Base-by-base conservation (phyloP, 2,329 filamentous ascomycete genomes). In the Neoascochyta sp. region DNA sequence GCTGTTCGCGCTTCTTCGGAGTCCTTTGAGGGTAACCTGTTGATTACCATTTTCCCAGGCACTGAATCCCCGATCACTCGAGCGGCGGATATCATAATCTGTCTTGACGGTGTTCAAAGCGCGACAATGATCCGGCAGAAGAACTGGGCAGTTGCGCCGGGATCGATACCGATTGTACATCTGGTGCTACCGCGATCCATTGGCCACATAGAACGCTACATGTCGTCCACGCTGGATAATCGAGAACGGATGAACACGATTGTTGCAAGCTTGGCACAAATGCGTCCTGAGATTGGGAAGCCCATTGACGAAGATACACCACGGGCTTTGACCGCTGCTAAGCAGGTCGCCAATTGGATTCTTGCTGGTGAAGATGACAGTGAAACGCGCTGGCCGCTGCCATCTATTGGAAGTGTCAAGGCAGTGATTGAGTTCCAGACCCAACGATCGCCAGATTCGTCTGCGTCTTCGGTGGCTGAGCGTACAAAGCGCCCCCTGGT, bases 121-220 rank as follows among this genome's bases (percentile, higher is more conserved):
- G 48, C 50, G 4, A 32, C 34, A 5, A 33, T 46, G 9, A 48
- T 57, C 14, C 48, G 52, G 9, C 42, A 49, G 22, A 52, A 48
- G 11, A 43, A 37, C 4, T 60, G 52, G 50, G 50, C 46, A 10
- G 20, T 17, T 6, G 48, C 50, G 11, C 27, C 29, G 6, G 30
- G 40, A 5, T 15, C 34, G 7, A 41, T 30, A 7, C 60, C 60
- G 5, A 29, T 68, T 4, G 39, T 69, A 7, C 58, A 62, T 14
- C 43, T 69, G 1, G 61, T 69, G 1, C 59, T 68, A 17, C 63
- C 66, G 2, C 48, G 55, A 20, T 58, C 66, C 0, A 45, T 69
- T 4, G 64, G 69, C 32, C 69, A 72, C 39, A 60, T 70, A 27
- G 60, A 69, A 31, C 55, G 54, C 7, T 68, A 63, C 27, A 34